Evolutionary conservation across 176 grass and related monocot species (phyloP).

Genomic region (Juncus effusus): DNA sequence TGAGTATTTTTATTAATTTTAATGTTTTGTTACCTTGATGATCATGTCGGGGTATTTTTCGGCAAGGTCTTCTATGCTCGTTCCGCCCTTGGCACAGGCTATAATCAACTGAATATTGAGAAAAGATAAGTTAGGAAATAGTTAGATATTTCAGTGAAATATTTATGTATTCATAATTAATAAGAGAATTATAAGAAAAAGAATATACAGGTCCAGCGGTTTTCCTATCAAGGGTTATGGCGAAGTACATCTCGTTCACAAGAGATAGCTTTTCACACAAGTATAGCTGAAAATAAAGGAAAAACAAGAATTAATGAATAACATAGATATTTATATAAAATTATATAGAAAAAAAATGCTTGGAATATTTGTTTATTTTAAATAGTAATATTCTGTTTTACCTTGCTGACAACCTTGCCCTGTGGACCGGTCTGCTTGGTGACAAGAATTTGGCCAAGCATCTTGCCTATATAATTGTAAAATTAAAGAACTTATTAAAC

Average conservation of each 20-base stretch:
- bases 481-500: constrained; percentile 14
- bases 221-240: constrained; percentile 91
- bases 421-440: constrained; percentile 93
- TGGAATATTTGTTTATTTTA: constrained; percentile 1
- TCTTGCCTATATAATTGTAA: constrained; percentile 63
- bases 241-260: constrained; percentile 99
- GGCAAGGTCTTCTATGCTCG: constrained; percentile 98
- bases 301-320: constrained; percentile 22
- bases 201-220: constrained; percentile 84
- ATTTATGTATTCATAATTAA: constrained; percentile 2
- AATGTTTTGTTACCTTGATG: constrained; percentile 55
- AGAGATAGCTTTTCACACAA: constrained; percentile 92
- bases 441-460: constrained; percentile 95
- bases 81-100: constrained; percentile 90
- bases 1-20: not conserved
- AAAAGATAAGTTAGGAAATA: constrained; percentile 12
- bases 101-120: constrained; percentile 84
- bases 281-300: constrained; percentile 67
- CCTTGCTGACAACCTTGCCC: constrained; percentile 98
- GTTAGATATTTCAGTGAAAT: constrained; percentile 1
- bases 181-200: constrained; percentile 11
- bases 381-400: constrained; percentile 18
- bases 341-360: not conserved
- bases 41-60: constrained; percentile 98
- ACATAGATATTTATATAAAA: constrained; percentile 14